Conservation (phyloP, 23 red algal genomes). For the Gracilaria caudata region DNA sequence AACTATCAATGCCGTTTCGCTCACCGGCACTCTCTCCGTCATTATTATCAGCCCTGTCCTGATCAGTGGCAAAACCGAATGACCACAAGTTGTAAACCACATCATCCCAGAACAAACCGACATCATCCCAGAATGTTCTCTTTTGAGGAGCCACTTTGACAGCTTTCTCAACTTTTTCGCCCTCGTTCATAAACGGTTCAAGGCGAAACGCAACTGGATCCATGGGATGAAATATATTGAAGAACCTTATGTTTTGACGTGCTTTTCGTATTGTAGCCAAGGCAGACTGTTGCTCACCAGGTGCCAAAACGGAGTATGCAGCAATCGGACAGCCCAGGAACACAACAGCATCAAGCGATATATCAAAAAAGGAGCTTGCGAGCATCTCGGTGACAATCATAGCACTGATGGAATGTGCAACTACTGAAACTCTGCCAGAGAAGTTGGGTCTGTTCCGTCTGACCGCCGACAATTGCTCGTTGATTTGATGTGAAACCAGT, state of each 20-base stretch:
- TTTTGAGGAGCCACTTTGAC: conserved; percentile 32
- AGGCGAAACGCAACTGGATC: conserved; percentile 63
- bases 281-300: conserved; percentile 36
- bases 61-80: conserved; percentile 12
- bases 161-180: neutral
- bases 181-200: conserved; percentile 42
- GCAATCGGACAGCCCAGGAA: conserved; percentile 51
- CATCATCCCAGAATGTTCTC: conserved; percentile 56
- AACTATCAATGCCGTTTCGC: conserved; percentile 5
- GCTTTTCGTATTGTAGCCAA: conserved; percentile 37
- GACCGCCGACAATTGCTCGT: conserved; percentile 40
- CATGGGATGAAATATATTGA: conserved; percentile 65
- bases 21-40: neutral
- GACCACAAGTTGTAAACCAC: conserved; percentile 54
- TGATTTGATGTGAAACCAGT: conserved; percentile 28
- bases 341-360: conserved; percentile 44
- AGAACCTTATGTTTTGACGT: conserved; percentile 22
- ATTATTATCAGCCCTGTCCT: neutral
- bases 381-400: conserved; percentile 57
- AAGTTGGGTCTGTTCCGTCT: conserved; percentile 48
- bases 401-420: conserved; percentile 45
- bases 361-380: conserved; percentile 7
- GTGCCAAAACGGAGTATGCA: conserved; percentile 44
- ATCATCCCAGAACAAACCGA: conserved; percentile 58
- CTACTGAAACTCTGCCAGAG: conserved; percentile 31